Conservation (phyloP, 2,329 filamentous ascomycete genomes). For the Ophiostoma montium region DNA sequence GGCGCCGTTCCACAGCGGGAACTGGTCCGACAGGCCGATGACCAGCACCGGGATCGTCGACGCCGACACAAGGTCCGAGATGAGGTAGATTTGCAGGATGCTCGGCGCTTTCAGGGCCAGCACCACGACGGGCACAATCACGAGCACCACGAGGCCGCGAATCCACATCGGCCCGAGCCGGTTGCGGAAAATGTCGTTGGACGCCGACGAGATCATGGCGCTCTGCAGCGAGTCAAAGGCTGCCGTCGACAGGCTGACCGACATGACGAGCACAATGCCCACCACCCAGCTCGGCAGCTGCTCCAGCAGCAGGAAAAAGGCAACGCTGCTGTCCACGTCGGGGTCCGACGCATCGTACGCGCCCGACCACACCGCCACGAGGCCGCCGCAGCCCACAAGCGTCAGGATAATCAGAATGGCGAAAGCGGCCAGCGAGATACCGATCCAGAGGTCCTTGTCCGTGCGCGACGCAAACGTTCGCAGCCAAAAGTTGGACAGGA, state of each 20-base stretch:
- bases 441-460: constrained; percentile 64
- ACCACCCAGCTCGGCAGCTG: constrained; percentile 69
- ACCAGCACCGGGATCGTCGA: constrained; percentile 61
- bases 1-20: constrained; percentile 65
- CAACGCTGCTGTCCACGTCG: constrained; percentile 44
- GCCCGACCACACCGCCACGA: constrained; percentile 67
- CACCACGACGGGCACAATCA: constrained; percentile 62
- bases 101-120: constrained; percentile 60
- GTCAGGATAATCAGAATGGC: constrained; percentile 55
- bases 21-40: constrained; percentile 51
- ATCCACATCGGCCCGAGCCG: constrained; percentile 62
- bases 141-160: constrained; percentile 50
- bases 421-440: constrained; percentile 52
- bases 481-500: constrained; percentile 73
- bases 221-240: constrained; percentile 71
- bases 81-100: constrained; percentile 70
- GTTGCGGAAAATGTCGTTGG: constrained; percentile 77
- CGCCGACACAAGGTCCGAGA: constrained; percentile 66
- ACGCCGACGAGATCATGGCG: constrained; percentile 67
- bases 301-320: constrained; percentile 62
- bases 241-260: constrained; percentile 59
- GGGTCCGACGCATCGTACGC: constrained; percentile 47
- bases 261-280: constrained; percentile 69
- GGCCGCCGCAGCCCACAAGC: constrained; percentile 57
- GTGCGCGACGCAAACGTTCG: constrained; percentile 69